Percentiles rank a stretch among this genome's conserved stretches.
Evolutionary conservation across 2,329 filamentous ascomycete species (phyloP).

Genomic region (Stemphylium beticola): DNA sequence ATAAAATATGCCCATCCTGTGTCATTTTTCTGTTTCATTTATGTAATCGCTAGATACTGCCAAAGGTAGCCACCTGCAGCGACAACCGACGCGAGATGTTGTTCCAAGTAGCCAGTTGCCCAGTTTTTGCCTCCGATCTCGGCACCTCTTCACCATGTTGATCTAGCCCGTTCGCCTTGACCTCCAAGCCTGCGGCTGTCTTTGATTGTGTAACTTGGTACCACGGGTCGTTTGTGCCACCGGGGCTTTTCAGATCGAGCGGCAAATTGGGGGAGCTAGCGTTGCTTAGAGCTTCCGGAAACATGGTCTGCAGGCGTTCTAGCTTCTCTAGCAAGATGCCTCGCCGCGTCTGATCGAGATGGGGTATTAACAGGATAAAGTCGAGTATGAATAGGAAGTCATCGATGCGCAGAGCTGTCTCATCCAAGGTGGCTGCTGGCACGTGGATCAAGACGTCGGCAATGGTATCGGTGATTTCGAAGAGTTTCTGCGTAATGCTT

Average conservation of each 20-base stretch:
- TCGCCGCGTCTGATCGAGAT: conserved; percentile 55
- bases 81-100: conserved; percentile 41
- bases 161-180: conserved; percentile 21
- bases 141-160: conserved; percentile 17
- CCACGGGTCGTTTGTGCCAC: conserved; percentile 40
- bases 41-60: neutral
- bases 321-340: conserved; percentile 54
- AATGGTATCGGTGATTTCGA: conserved; percentile 66
- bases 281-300: conserved; percentile 43
- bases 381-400: conserved; percentile 61
- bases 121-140: conserved; percentile 21
- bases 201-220: conserved; percentile 44
- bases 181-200: conserved; percentile 35
- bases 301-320: conserved; percentile 45
- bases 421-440: conserved; percentile 54
- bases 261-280: conserved; percentile 41
- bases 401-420: conserved; percentile 57
- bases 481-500: conserved; percentile 64
- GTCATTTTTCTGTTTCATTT: too few relatives aligned
- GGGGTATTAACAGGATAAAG: conserved; percentile 59
- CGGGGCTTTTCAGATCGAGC: conserved; percentile 36
- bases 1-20: too few relatives aligned
- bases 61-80: conserved; percentile 25
- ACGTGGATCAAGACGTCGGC: conserved; percentile 64
- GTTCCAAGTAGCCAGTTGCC: conserved; percentile 41